Evolutionary conservation across 148 eudicot genomes (phyloP), one percentile per base, ranked within the genome.

Genomic region (Silene conica): DNA sequence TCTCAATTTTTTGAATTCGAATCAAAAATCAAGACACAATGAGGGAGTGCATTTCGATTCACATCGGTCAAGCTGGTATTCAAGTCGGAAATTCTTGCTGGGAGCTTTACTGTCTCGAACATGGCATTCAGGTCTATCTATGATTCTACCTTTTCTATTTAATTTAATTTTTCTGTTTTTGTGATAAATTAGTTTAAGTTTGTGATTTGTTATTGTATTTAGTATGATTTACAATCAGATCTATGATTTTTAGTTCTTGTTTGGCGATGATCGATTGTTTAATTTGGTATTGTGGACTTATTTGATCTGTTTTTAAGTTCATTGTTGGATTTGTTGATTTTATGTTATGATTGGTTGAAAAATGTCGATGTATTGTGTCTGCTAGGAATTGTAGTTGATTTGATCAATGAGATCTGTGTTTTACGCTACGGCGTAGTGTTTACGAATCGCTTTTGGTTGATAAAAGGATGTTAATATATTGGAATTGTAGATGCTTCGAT

Each of bases 41-140:
- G 80, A 78, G 80, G 20, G 80, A 78, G 48, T 78, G 80, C 48
- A 79, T 67, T 31, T 79, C 77, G 14, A 67, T 79, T 34, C 77
- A 73, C 73, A 73, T 79, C 18, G 73, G 78, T 41, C 74, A 79
- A 16, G 74, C 74, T 20, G 78, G 74, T 69, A 68, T 74, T 70
- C 78, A 69, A 71, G 74, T 74, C 55, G 70, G 73, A 7, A 79
- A 63, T 26, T 67, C 79, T 64, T 71, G 71, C 56, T 79, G 79
- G 73, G 73, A 78, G 69, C 79, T 75, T 75, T 75, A 75, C 72
- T 75, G 78, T 57, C 79, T 76, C 34, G 80, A 78, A 41, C 80
- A 78, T 13, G 80, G 80, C 25, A 78, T 78, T 70, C 71, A 54
- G 76, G 80, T 78, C 50, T 52, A 6, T 73, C 25, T 54, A 3